Evolutionary conservation across 495 filamentous ascomycete species (phyloP).

Genomic region (Podospora fimiseda): DNA sequence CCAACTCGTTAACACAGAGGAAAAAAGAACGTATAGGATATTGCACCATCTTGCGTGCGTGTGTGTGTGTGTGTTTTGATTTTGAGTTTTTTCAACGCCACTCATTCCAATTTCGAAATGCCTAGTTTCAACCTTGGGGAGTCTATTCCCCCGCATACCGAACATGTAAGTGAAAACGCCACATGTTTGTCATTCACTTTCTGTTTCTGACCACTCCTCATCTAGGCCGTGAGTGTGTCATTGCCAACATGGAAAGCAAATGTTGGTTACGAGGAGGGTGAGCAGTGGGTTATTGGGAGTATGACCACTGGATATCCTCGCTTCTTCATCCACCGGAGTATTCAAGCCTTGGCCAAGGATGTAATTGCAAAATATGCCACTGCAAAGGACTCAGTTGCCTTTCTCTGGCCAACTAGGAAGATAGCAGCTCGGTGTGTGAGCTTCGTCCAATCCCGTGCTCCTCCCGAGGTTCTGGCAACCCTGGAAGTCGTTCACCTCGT

Average conservation of each 20-base stretch:
- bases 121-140: conserved; percentile 43
- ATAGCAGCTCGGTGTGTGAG: conserved; percentile 61
- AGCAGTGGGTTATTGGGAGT: conserved; percentile 73
- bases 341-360: conserved; percentile 63
- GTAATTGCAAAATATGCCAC: conserved; percentile 59
- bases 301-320: conserved; percentile 92
- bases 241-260: conserved; percentile 90
- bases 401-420: conserved; percentile 69
- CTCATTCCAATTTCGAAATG: conserved; percentile 33
- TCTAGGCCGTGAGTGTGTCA: conserved; percentile 89
- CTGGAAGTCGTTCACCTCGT: conserved; percentile 65
- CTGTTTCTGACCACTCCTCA: neutral
- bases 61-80: no score
- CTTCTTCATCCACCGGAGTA: conserved; percentile 86
- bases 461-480: conserved; percentile 38
- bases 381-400: conserved; percentile 58
- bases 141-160: conserved; percentile 55
- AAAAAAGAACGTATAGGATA: no score
- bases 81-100: no score
- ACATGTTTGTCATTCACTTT: neutral
- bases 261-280: conserved; percentile 87
- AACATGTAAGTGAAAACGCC: conserved; percentile 44
- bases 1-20: no score
- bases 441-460: conserved; percentile 60
- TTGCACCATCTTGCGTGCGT: no score